Percentiles rank a stretch among this genome's conserved stretches.
Conservation (phyloP, 2,329 filamentous ascomycete genomes). For the Trichoderma guizhouense region DNA sequence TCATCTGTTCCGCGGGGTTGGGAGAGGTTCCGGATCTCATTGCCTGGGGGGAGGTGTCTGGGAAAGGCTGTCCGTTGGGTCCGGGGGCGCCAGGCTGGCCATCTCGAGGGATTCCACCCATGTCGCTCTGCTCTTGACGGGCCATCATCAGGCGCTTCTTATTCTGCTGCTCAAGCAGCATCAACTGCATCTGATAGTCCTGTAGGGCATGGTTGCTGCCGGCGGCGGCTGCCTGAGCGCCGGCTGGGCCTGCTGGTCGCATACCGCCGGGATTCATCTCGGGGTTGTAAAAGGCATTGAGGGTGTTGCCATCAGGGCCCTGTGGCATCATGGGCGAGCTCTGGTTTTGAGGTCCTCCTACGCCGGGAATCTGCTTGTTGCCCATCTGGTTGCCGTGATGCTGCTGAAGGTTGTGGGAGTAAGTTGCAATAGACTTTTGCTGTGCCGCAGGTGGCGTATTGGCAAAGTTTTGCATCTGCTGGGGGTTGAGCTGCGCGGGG, state of each 20-base stretch:
- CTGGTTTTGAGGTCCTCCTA: conserved; percentile 67
- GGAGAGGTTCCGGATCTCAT: conserved; percentile 69
- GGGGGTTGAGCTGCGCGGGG: conserved; percentile 66
- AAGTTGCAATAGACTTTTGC: conserved; percentile 82
- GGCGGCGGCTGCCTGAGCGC: conserved; percentile 35
- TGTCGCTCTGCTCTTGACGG: conserved; percentile 69
- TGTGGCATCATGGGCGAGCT: conserved; percentile 79
- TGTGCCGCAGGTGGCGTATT: conserved; percentile 59
- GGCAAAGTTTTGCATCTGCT: conserved; percentile 68
- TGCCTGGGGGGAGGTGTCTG: conserved; percentile 67
- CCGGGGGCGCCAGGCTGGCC: conserved; percentile 52
- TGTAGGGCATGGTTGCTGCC: conserved; percentile 75
- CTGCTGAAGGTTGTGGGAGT: conserved; percentile 79
- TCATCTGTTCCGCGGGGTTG: conserved; percentile 75
- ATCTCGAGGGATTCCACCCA: conserved; percentile 47
- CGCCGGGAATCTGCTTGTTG: conserved; percentile 73
- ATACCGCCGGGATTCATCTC: conserved; percentile 60
- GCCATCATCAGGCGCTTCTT: conserved; percentile 85
- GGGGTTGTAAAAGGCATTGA: conserved; percentile 61
- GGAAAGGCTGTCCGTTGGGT: conserved; percentile 61
- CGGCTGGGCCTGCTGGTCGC: conserved; percentile 43
- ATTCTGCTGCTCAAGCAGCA: conserved; percentile 83
- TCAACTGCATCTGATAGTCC: conserved; percentile 87
- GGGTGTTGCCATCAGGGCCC: conserved; percentile 60
- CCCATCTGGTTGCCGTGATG: conserved; percentile 77